Conservation (phyloP, 108 stramenopile genomes). For the Cyclotella atomus region DNA sequence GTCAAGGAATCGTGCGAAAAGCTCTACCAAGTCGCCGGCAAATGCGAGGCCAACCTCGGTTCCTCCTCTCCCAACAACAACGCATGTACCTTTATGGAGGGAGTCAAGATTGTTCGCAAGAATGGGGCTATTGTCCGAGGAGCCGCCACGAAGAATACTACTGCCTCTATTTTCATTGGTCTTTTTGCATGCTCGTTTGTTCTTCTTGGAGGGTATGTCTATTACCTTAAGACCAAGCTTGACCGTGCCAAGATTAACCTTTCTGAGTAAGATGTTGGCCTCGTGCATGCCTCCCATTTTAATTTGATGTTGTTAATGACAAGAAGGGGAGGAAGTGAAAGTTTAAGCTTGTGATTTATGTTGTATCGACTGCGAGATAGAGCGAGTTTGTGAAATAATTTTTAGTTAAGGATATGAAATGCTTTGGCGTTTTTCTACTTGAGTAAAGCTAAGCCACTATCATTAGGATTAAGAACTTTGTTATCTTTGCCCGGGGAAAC, state of each 20-base stretch:
- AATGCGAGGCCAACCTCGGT: conserved; percentile 72
- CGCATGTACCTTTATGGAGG: conserved; percentile 85
- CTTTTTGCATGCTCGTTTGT: conserved; percentile 81
- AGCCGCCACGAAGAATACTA: conserved; percentile 58
- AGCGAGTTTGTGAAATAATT: background rate
- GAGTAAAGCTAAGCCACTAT: no score
- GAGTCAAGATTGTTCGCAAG: conserved; percentile 76
- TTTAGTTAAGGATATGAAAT: no score
- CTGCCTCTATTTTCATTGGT: conserved; percentile 79
- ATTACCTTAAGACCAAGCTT: conserved; percentile 84
- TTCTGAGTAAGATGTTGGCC: conserved; percentile 27
- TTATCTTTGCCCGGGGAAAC: no score
- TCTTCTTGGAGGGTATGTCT: conserved; percentile 77
- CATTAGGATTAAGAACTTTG: no score
- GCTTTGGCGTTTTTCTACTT: no score
- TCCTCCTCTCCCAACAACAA: conserved; percentile 57
- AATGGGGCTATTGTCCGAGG: conserved; percentile 63
- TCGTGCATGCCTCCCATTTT: no score
- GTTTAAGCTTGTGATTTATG: background rate
- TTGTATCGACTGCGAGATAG: background rate
- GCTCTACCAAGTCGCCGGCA: conserved; percentile 71
- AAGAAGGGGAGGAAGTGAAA: background rate
- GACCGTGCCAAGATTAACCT: conserved; percentile 86
- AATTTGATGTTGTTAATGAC: background rate
- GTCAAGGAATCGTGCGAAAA: conserved; percentile 71